Evolutionary conservation across 2,329 filamentous ascomycete species (phyloP).

Genomic region (Colletotrichum orchidophilum): DNA sequence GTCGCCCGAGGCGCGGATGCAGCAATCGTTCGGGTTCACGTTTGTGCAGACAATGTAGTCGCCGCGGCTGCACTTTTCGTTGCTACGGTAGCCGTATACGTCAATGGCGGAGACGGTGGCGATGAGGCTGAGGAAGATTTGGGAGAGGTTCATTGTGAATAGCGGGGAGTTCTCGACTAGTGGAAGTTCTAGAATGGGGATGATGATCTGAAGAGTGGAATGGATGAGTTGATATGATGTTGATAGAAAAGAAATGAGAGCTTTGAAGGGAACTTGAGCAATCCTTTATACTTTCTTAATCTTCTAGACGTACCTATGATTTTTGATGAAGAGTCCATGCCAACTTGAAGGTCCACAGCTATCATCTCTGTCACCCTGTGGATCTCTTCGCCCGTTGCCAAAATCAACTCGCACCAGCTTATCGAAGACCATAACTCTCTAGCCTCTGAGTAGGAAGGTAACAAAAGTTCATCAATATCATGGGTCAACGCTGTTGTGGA

Average conservation of each 20-base stretch:
- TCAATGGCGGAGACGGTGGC: neutral
- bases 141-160: neutral
- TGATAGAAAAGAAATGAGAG: neutral
- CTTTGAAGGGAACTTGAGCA: neutral
- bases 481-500: neutral
- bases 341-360: neutral
- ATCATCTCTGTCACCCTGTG: neutral
- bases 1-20: neutral
- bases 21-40: neutral
- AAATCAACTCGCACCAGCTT: neutral
- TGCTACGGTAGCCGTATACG: neutral
- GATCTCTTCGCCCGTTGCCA: neutral
- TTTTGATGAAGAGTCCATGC: neutral
- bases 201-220: neutral
- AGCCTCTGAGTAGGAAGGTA: neutral
- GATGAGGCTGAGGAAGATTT: neutral
- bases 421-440: neutral
- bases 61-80: neutral
- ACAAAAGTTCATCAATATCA: neutral
- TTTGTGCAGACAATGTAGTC: neutral
- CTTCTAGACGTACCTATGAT: neutral
- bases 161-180: too few relatives aligned
- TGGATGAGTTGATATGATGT: neutral
- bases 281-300: neutral
- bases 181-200: neutral